Evolutionary conservation across 176 grass and related monocot species (phyloP), one percentile per base, ranked within the genome.

Genomic region (Eremochloa ophiuroides): DNA sequence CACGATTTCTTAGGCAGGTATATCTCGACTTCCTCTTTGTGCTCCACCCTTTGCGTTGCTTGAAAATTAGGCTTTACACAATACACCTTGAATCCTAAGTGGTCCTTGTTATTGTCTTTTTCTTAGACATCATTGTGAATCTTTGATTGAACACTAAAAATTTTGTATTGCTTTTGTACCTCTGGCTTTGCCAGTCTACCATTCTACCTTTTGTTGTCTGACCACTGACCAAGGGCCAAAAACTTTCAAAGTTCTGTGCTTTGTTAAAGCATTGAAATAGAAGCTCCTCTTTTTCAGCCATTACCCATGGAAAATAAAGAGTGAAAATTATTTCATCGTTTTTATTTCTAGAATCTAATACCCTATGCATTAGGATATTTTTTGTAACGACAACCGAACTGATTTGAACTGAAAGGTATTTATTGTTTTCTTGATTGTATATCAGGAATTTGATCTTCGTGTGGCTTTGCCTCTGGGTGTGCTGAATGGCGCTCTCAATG

Each of bases 381-480:
- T 43, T 35, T 48, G n/a, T 39, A 84, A 29, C 13, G 69, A 40
- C 40, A 84, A 31, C 69, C 75, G 30, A 60, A 51, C 39, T 16
- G 22, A 27, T 75, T 80, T 43, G 26, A 75, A 27, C 11, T 5
- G 73, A 90, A 80, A 66, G 2, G 16, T 62, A n/a, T 33, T 25
- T 69, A 55, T 55, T 42, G 28, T 40, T 80, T 47, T 68, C 34
- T 65, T 85, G 34, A 41, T 71, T 79, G 4, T 42, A 6, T 85
- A 69, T 91, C 79, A 99, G 93, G 96, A 99, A 77, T 88, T 95
- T 91, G 91, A 95, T 95, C 62, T 99, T 80, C 87, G 89, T 69
- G 89, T 74, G 43, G 91, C 96, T 63, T 79, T 95, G 80, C 96
- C 96, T 5, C 62, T 99, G 40, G 93, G 88, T 66, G 85, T 95